Conservation (phyloP, 2,329 filamentous ascomycete genomes). For the Chlorencoelia australis region DNA sequence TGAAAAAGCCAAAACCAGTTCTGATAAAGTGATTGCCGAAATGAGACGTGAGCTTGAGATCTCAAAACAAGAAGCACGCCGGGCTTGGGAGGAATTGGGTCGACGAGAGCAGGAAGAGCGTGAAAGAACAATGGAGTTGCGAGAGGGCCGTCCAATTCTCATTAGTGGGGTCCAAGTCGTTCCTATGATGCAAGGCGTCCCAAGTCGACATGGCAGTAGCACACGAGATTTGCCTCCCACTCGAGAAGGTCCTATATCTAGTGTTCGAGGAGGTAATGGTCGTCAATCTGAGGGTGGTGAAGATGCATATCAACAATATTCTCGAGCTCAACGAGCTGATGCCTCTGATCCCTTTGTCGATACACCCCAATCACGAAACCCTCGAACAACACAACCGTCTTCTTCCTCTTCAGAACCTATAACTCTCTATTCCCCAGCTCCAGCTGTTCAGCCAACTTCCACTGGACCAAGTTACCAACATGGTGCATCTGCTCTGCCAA, state of each 20-base stretch:
- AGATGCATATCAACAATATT: constrained; percentile 20
- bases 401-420: constrained; percentile 15
- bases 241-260: constrained; percentile 33
- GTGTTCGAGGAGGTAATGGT: constrained; percentile 22
- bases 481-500: constrained; percentile 18
- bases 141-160: constrained; percentile 77
- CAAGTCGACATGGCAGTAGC: constrained; percentile 43
- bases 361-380: constrained; percentile 14
- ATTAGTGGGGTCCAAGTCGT: constrained; percentile 93
- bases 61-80: constrained; percentile 87
- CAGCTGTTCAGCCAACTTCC: constrained; percentile 28
- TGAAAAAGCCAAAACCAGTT: constrained; percentile 57
- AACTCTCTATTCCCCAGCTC: constrained; percentile 15
- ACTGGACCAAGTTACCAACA: constrained; percentile 38
- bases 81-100: constrained; percentile 95
- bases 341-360: constrained; percentile 57
- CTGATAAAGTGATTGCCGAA: constrained; percentile 72
- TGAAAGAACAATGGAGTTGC: constrained; percentile 73
- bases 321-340: constrained; percentile 36
- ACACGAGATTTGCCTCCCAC: constrained; percentile 32
- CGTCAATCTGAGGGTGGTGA: constrained; percentile 19
- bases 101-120: constrained; percentile 87
- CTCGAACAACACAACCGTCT: constrained; percentile 20
- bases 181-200: constrained; percentile 70
- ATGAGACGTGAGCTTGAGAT: constrained; percentile 91